phyloP scores from a whole-genome alignment of 116 monocot genomes.

The Zostera marina region DNA sequence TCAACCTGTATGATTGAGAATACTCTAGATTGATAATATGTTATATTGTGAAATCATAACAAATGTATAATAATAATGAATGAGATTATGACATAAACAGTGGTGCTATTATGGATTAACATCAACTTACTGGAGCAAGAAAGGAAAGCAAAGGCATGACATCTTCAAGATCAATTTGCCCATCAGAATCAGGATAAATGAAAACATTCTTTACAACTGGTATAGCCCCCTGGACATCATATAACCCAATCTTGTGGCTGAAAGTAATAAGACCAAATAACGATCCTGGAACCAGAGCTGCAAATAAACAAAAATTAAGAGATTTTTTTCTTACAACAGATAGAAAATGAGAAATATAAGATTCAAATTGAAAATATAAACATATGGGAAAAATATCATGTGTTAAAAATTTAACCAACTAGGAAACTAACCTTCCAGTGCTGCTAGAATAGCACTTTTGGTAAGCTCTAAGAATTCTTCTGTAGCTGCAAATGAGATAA shows the following conservation, averaged over 20 bases:
- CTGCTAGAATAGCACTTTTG: slow-evolving; percentile 77
- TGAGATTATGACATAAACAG: background rate
- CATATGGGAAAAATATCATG: background rate
- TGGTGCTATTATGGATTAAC: background rate
- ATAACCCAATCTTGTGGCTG: slow-evolving; percentile 92
- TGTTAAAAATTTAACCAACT: background rate
- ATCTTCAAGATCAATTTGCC: slow-evolving; percentile 78
- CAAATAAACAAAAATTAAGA: slow-evolving; percentile 11
- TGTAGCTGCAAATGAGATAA: slow-evolving; percentile 37
- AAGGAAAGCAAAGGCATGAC: slow-evolving; percentile 93
- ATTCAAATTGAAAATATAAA: background rate
- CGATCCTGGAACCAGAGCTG: slow-evolving; percentile 93
- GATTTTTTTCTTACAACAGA: too few species aligned
- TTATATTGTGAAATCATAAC: background rate
- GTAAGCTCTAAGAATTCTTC: slow-evolving; percentile 81
- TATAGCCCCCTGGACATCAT: slow-evolving; percentile 96
- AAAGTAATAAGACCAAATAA: slow-evolving; percentile 88
- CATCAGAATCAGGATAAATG: slow-evolving; percentile 69
- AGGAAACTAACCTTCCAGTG: slow-evolving; percentile 51
- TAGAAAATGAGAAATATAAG: background rate
- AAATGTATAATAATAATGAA: background rate
- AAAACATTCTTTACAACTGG: slow-evolving; percentile 93
- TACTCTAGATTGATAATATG: background rate
- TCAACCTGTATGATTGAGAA: slow-evolving; percentile 45
- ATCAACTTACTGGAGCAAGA: slow-evolving; percentile 77